Evolutionary conservation across 768 basidiomycete species (phyloP).

Genomic region (Pisolithus microcarpus): DNA sequence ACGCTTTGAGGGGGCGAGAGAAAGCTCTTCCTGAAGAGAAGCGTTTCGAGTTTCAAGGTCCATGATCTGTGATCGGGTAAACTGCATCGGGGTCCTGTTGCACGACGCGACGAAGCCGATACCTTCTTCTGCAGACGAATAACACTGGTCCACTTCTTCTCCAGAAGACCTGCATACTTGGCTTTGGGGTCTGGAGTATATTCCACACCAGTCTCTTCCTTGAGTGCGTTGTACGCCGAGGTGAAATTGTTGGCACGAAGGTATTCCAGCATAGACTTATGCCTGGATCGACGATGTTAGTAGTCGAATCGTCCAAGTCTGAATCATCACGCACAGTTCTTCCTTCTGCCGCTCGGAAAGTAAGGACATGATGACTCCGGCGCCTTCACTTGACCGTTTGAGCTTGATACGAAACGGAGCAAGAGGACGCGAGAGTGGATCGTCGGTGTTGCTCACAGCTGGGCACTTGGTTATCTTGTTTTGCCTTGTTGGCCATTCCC

Average conservation of each 20-base stretch:
- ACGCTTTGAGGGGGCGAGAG: constrained; percentile 41
- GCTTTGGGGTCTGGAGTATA: constrained; percentile 82
- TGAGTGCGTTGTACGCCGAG: constrained; percentile 54
- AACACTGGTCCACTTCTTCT: constrained; percentile 98
- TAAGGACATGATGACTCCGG: constrained; percentile 33
- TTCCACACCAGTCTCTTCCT: constrained; percentile 46
- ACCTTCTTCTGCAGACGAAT: constrained; percentile 96
- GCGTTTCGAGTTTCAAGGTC: constrained; percentile 84
- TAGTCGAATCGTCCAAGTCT: constrained; percentile 4
- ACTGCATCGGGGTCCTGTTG: constrained; percentile 3
- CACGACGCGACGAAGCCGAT: constrained; percentile 9
- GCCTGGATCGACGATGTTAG: constrained; percentile 36
- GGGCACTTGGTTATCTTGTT: constrained; percentile 20
- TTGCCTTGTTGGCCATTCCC: constrained; percentile 23
- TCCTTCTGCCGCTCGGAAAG: constrained; percentile 42
- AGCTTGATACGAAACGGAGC: constrained; percentile 1
- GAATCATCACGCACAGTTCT: constrained; percentile 34
- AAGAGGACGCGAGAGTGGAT: constrained; percentile 10
- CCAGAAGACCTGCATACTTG: constrained; percentile 78
- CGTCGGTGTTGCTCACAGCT: constrained; percentile 8
- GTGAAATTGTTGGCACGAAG: constrained; percentile 59
- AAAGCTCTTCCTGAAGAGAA: constrained; percentile 66
- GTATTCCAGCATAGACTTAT: constrained; percentile 79
- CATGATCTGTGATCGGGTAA: constrained; percentile 62
- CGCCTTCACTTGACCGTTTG: constrained; percentile 7